A percentile compares a stretch with the other conserved stretches of the same genome.
phyloP scores from a whole-genome alignment of 768 basidiomycete genomes.

The Amanita pseudoporphyria region DNA sequence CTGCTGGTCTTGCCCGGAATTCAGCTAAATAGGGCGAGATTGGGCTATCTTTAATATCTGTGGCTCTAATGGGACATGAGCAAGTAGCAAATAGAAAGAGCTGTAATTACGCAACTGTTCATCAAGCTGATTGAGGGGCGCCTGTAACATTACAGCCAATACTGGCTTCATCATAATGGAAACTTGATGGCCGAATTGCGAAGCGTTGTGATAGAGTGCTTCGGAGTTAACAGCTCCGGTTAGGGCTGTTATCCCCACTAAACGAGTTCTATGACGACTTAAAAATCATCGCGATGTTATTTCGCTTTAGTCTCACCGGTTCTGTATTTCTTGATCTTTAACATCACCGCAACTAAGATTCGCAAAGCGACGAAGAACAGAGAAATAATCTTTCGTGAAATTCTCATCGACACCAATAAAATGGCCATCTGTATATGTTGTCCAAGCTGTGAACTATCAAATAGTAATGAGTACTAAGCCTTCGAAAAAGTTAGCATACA shows the following conservation, averaged over 20 bases:
- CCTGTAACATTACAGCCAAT: constrained; percentile 55
- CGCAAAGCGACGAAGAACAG: constrained; percentile 56
- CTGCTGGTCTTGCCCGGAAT: constrained; percentile 69
- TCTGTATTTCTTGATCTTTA: constrained; percentile 61
- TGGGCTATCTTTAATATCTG: constrained; percentile 56
- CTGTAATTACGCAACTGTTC: constrained; percentile 46
- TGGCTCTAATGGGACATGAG: constrained; percentile 32
- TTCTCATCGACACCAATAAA: constrained; percentile 68
- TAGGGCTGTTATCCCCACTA: constrained; percentile 81
- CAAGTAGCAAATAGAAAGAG: constrained; percentile 7
- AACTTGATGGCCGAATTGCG: constrained; percentile 66
- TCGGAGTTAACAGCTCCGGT: constrained; percentile 78
- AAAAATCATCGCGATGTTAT: neutral
- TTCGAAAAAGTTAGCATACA: constrained; percentile 15
- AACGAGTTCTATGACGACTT: constrained; percentile 49
- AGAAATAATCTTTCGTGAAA: constrained; percentile 63
- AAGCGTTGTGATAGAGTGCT: constrained; percentile 63
- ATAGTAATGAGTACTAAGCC: neutral
- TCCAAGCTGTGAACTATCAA: constrained; percentile 81
- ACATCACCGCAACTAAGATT: constrained; percentile 41
- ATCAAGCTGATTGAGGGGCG: constrained; percentile 47
- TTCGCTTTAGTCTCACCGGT: constrained; percentile 43
- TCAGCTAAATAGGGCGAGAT: constrained; percentile 75
- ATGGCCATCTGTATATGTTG: constrained; percentile 83
- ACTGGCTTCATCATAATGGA: constrained; percentile 64